These are phyloP conservation scores for Solanum medicagineum DNA, from an alignment of 257 asterid genomes.

Conservation along the genomic window DNA sequence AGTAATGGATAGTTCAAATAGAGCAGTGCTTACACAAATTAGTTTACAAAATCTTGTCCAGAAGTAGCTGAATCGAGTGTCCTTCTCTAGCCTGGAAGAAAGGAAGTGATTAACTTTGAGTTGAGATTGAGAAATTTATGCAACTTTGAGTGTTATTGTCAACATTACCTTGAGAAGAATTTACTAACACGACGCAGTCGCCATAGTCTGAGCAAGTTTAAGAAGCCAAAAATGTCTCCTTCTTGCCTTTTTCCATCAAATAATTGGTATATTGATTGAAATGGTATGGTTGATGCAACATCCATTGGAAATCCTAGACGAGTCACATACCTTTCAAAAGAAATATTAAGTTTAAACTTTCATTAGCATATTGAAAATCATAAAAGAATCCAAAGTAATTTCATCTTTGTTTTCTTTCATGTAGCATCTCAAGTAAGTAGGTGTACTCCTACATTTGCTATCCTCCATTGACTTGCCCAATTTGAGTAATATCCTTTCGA, in stretches of 20 bases:
- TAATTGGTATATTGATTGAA: constrained; percentile 41
- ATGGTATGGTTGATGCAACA: constrained; percentile 82
- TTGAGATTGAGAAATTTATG: background rate
- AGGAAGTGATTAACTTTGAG: background rate
- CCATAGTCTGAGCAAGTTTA: constrained; percentile 92
- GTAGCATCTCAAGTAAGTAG: background rate
- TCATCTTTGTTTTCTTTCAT: background rate
- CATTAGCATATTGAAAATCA: background rate
- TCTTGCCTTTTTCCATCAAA: constrained; percentile 29
- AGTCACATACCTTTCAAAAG: constrained; percentile 33
- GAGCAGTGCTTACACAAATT: constrained; percentile 33
- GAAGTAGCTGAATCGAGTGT: constrained; percentile 81
- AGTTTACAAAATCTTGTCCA: constrained; percentile 74
- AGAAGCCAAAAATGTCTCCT: constrained; percentile 58
- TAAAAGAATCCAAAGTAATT: background rate
- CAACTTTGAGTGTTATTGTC: background rate
- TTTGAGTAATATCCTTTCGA: background rate
- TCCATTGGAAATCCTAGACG: constrained; percentile 77
- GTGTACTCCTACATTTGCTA: background rate
- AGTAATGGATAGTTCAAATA: background rate
- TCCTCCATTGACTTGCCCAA: background rate
- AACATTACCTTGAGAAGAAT: constrained; percentile 59
- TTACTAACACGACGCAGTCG: constrained; percentile 84
- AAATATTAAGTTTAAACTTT: background rate
- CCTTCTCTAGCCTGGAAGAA: constrained; percentile 68